Evolutionary conservation across 495 filamentous ascomycete species (phyloP).

Genomic region (Aspergillus nanangensis): DNA sequence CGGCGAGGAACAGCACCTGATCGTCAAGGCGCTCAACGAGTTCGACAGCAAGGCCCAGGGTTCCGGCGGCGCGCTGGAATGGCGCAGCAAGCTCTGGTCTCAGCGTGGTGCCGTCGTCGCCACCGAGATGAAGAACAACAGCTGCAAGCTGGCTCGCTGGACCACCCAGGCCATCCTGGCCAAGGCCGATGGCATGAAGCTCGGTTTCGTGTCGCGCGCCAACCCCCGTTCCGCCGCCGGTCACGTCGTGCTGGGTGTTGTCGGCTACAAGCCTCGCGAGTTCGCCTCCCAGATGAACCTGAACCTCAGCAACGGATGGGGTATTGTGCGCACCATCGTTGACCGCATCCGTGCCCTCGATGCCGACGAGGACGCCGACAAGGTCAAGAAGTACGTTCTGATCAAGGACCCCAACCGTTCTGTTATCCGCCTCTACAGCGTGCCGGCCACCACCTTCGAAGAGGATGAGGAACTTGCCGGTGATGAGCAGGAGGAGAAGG

Average conservation of each 20-base stretch:
- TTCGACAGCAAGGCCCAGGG: slow-evolving; percentile 97
- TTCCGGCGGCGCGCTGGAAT: slow-evolving; percentile 89
- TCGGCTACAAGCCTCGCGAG: slow-evolving; percentile 94
- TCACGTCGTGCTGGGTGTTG: slow-evolving; percentile 92
- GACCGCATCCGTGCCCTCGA: slow-evolving; percentile 65
- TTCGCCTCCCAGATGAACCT: slow-evolving; percentile 98
- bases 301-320: slow-evolving; percentile 95
- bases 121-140: slow-evolving; percentile 99
- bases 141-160: slow-evolving; percentile 95
- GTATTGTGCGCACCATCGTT: slow-evolving; percentile 94
- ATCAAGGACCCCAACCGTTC: slow-evolving; percentile 94
- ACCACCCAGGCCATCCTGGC: slow-evolving; percentile 93
- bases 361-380: slow-evolving; percentile 70
- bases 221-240: slow-evolving; percentile 85
- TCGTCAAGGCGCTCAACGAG: slow-evolving; percentile 96
- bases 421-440: slow-evolving; percentile 86
- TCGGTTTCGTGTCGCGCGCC: slow-evolving; percentile 94
- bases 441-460: slow-evolving; percentile 83
- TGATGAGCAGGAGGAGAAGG: slow-evolving; percentile 22
- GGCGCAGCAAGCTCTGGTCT: slow-evolving; percentile 86
- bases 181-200: slow-evolving; percentile 94
- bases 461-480: slow-evolving; percentile 55
- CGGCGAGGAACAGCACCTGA: slow-evolving; percentile 83
- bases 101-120: slow-evolving; percentile 95
- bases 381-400: slow-evolving; percentile 59